Percentiles rank a stretch among this genome's conserved stretches.
Evolutionary conservation across 208 protist species (phyloP).

Genomic region (Angomonas deanei): DNA sequence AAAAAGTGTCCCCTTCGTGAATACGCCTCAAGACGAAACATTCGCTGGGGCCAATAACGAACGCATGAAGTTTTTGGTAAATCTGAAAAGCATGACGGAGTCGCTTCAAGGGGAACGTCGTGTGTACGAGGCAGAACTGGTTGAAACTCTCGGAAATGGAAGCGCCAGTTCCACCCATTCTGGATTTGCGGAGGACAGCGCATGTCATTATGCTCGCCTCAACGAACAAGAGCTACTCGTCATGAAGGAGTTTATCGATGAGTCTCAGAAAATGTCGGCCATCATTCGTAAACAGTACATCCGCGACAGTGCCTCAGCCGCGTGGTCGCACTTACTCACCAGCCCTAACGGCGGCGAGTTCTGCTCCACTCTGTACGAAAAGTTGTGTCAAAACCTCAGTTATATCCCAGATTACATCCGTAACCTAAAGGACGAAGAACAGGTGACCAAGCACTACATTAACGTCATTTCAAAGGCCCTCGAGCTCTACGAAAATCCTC

Average conservation of each 20-base stretch:
- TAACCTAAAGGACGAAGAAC: background rate
- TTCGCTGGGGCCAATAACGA: too few species aligned
- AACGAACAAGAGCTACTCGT: background rate
- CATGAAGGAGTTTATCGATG: background rate
- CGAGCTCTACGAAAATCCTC: slow-evolving; percentile 59
- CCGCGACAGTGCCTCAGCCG: background rate
- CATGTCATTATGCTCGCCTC: background rate
- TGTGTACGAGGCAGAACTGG: too few species aligned
- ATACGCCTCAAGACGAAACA: too few species aligned
- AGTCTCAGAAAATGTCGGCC: background rate
- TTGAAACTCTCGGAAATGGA: too few species aligned
- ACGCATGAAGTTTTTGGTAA: too few species aligned
- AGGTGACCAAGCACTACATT: background rate
- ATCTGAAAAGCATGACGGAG: too few species aligned
- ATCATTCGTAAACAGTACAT: background rate
- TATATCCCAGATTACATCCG: background rate
- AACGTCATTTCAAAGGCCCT: slow-evolving; percentile 26
- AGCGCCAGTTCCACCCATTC: too few species aligned
- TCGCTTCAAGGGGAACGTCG: too few species aligned
- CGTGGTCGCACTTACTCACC: background rate
- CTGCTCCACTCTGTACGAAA: background rate
- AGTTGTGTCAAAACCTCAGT: background rate
- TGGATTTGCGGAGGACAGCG: too few species aligned
- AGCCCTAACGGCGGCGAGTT: background rate
- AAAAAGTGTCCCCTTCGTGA: background rate